Base-by-base conservation (phyloP, 495 filamentous ascomycete genomes). In the Elaphomyces granulatus region DNA sequence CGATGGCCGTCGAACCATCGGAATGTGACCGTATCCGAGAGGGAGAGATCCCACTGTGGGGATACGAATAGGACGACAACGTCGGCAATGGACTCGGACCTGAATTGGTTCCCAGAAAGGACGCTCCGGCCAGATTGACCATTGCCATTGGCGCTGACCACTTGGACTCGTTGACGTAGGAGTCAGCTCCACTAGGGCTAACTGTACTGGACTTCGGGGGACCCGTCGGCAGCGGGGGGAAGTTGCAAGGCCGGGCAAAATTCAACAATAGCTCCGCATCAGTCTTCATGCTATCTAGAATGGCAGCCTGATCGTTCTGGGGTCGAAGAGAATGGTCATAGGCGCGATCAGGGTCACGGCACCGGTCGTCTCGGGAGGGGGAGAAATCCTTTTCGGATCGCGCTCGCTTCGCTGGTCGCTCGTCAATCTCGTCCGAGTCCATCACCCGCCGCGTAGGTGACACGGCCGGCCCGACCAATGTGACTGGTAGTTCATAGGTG, bases 401-500 rank as follows among this genome's bases (percentile, higher is more conserved):
- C 17, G 71, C 61, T 20, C 76, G 68, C 48, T 80, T 80, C n/a
- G 69, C 53, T 4, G 74, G 74, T 17, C 70, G 64, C 46, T 74
- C 72, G 35, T 39, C 33, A 23, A 56, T 48, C 18, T 41, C 42
- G 32, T 49, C 40, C 26, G 60, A 54, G 42, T 47, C 16, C 34
- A 56, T 45, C 12, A 28, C 6, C 23, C 6, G 23, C 23, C 6
- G 23, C 12, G 23, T 6, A 8, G 26, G 21, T 4, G 41, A 38
- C 15, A 15, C 34, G 23, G 23, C 21, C 12, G 23, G 23, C 15
- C 26, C 33, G 19, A 46, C 31, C 7, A 54, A 45, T n/a, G 43
- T 44, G 37, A 49, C 48, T 8, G 60, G 52, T 16, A 53, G 55
- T 30, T 54, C 51, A 34, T 51, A 52, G 16, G 63, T 50, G 12